Conservation (phyloP, 2,329 filamentous ascomycete species). For the Phialophora chinensis region DNA sequence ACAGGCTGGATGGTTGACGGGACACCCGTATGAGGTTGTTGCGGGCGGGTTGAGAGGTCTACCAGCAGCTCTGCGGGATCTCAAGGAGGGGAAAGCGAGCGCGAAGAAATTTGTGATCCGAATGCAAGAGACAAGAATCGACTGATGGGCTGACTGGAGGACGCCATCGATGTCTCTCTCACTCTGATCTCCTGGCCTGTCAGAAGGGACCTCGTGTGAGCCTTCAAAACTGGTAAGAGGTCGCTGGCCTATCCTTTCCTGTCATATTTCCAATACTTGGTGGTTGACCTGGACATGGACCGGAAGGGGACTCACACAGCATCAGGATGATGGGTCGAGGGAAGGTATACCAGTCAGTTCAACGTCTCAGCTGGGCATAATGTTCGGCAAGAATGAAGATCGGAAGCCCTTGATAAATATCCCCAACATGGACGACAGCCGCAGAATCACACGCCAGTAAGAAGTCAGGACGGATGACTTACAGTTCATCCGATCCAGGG, state of each 20-base stretch:
- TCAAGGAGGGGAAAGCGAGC: conserved; percentile 66
- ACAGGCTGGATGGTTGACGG: conserved; percentile 55
- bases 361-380: background rate
- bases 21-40: conserved; percentile 59
- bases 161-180: background rate
- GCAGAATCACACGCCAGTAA: background rate
- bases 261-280: background rate
- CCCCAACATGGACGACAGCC: background rate
- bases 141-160: background rate
- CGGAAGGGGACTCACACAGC: background rate
- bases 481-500: background rate
- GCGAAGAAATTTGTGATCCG: conserved; percentile 68
- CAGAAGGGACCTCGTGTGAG: background rate
- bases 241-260: background rate
- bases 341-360: background rate
- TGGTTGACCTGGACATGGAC: background rate
- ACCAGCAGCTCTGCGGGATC: conserved; percentile 57
- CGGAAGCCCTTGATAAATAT: background rate
- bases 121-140: conserved; percentile 10
- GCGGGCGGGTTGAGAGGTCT: conserved; percentile 61
- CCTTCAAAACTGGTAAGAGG: background rate
- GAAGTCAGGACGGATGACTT: background rate
- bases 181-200: background rate
- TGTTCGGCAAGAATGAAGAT: background rate
- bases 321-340: background rate